Evolutionary conservation across 2,329 filamentous ascomycete species (phyloP).

Genomic region (Cordyceps farinosa): DNA sequence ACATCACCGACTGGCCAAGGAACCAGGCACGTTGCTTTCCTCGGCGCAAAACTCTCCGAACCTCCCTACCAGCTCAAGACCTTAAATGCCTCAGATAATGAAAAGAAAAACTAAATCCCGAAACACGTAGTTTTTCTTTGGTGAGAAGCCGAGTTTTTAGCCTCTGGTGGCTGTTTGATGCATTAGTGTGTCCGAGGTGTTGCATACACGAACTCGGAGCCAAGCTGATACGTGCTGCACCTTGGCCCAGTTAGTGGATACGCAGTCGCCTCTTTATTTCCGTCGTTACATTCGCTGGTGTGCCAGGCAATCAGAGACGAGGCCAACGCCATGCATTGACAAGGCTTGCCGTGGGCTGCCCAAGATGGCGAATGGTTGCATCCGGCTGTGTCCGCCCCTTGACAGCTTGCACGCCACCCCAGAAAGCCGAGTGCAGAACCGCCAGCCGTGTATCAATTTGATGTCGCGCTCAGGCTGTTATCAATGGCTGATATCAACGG

Average conservation of each 20-base stretch:
- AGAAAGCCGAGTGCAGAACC: neutral
- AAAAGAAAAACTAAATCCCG: neutral
- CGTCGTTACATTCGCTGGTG: slow-evolving; percentile 1
- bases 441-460: neutral
- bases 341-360: neutral
- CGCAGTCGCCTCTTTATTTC: neutral
- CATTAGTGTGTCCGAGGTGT: neutral
- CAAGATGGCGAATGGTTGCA: neutral
- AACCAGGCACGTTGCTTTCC: neutral
- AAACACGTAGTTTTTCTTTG: neutral
- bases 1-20: neutral
- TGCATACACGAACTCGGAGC: slow-evolving; percentile 6
- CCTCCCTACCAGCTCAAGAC: no score
- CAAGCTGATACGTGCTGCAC: neutral
- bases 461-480: neutral
- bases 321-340: no score
- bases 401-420: no score
- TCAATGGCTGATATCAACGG: neutral
- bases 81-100: neutral
- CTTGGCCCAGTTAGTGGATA: slow-evolving; percentile 2
- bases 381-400: no score
- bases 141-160: neutral
- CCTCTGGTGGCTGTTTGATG: neutral
- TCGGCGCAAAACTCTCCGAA: neutral
- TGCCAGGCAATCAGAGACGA: neutral